Conservation (phyloP, 495 filamentous ascomycete genomes). For the Tetracladium setigerum region DNA sequence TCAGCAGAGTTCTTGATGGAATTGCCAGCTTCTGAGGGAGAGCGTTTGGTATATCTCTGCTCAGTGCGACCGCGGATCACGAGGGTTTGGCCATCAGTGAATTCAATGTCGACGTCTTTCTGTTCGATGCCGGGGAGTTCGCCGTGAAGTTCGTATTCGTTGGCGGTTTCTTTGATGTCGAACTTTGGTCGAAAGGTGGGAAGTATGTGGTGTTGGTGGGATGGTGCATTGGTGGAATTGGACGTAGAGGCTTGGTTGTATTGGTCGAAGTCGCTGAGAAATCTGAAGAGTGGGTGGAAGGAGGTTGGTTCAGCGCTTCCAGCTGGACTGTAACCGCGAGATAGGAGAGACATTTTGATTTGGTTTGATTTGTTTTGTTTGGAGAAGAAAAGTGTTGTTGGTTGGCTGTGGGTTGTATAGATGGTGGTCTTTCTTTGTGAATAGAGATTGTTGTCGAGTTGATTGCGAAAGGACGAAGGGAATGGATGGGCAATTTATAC, state of each 20-base stretch:
- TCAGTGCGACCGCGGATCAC: slow-evolving; percentile 63
- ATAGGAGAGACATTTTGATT: slow-evolving; percentile 65
- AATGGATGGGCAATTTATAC: too few species aligned
- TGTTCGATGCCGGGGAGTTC: slow-evolving; percentile 81
- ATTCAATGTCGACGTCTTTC: slow-evolving; percentile 73
- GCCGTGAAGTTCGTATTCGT: slow-evolving; percentile 73
- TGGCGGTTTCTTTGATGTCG: slow-evolving; percentile 64
- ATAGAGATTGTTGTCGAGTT: too few species aligned
- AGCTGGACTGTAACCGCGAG: slow-evolving; percentile 39
- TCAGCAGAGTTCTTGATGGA: too few species aligned
- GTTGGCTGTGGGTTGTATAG: too few species aligned
- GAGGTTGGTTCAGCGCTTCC: slow-evolving; percentile 30
- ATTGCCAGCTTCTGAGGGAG: slow-evolving; percentile 25
- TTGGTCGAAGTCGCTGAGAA: slow-evolving; percentile 68
- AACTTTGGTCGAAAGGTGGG: slow-evolving; percentile 66
- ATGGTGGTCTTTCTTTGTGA: too few species aligned
- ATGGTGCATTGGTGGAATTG: slow-evolving; percentile 12
- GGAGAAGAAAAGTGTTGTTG: too few species aligned
- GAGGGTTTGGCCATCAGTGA: slow-evolving; percentile 71
- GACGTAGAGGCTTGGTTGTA: slow-evolving; percentile 31
- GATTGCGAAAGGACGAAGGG: too few species aligned
- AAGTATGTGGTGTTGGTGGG: slow-evolving; percentile 20
- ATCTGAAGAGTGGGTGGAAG: slow-evolving; percentile 62
- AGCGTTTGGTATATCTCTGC: slow-evolving; percentile 41
- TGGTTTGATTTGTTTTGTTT: too few species aligned